phyloP scores from a whole-genome alignment of 2,329 filamentous ascomycete genomes.

The Aureobasidium zeae region DNA sequence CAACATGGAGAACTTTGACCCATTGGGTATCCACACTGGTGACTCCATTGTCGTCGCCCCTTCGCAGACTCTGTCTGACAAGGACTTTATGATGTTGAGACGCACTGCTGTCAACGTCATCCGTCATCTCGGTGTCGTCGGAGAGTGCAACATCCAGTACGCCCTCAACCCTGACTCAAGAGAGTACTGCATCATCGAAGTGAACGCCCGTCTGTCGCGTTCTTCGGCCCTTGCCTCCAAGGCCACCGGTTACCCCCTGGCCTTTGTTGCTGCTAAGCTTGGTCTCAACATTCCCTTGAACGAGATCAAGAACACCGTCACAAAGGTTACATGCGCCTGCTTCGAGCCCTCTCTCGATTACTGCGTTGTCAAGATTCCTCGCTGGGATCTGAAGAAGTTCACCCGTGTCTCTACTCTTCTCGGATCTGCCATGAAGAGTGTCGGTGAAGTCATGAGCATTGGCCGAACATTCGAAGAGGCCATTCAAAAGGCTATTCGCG shows the following conservation, averaged over 20 bases:
- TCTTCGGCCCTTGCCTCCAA: conserved; percentile 95
- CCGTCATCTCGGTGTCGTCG: conserved; percentile 90
- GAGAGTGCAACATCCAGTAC: conserved; percentile 99
- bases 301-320: conserved; percentile 93
- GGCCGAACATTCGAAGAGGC: conserved; percentile 95
- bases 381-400: conserved; percentile 99
- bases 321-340: conserved; percentile 89
- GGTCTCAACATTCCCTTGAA: conserved; percentile 91
- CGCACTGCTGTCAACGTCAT: conserved; percentile 97
- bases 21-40: conserved; percentile 93
- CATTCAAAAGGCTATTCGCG: conserved; percentile 94
- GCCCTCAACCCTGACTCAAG: conserved; percentile 88
- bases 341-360: conserved; percentile 98
- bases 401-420: conserved; percentile 91
- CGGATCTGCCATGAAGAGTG: conserved; percentile 98
- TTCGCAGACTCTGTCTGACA: conserved; percentile 90
- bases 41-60: conserved; percentile 97
- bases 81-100: conserved; percentile 98
- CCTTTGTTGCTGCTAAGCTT: conserved; percentile 94
- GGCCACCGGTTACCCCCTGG: conserved; percentile 90
- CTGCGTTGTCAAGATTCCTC: conserved; percentile 95
- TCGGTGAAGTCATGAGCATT: conserved; percentile 98
- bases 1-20: conserved; percentile 99
- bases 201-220: conserved; percentile 90
- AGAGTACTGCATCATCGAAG: conserved; percentile 98